These are phyloP conservation scores for Mortierella polycephala DNA, from an alignment of 371 early-diverging fungal genomes.

Conservation along the genomic window DNA sequence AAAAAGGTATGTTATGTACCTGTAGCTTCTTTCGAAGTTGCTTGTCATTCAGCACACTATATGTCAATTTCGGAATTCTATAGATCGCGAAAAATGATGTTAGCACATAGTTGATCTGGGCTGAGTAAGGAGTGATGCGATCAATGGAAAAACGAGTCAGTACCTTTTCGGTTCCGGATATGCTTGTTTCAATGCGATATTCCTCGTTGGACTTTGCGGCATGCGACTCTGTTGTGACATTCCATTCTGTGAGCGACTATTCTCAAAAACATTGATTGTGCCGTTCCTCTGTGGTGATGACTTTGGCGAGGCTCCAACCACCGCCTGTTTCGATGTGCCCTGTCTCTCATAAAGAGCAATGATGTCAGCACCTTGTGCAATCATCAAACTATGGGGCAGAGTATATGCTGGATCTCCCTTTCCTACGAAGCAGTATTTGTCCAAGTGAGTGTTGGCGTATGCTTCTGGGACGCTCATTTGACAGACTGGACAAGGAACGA, in stretches of 20 bases:
- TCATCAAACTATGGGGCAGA: constrained; percentile 7
- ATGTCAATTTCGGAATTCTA: constrained; percentile 59
- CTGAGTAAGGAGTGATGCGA: background rate
- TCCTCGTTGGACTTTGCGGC: background rate
- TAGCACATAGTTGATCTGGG: background rate
- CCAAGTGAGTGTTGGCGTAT: constrained; percentile 52
- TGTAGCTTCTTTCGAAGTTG: constrained; percentile 54
- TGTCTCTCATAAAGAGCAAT: constrained; percentile 29
- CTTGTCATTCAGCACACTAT: constrained; percentile 59
- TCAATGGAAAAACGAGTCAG: background rate
- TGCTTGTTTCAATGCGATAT: background rate
- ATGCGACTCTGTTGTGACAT: constrained; percentile 7
- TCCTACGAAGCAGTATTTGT: constrained; percentile 52
- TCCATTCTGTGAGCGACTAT: constrained; percentile 3
- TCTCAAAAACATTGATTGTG: background rate
- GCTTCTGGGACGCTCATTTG: constrained; percentile 36
- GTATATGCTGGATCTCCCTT: constrained; percentile 39
- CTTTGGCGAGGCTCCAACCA: background rate
- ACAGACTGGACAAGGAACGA: constrained; percentile 56
- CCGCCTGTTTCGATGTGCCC: constrained; percentile 20
- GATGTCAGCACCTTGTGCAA: background rate
- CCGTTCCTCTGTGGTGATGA: constrained; percentile 14
- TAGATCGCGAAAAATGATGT: background rate
- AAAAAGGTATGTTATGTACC: constrained; percentile 27
- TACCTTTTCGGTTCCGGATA: constrained; percentile 33